Evolutionary conservation across 352 stramenopile species (phyloP).

Genomic region (Phytopythium helicoides): DNA sequence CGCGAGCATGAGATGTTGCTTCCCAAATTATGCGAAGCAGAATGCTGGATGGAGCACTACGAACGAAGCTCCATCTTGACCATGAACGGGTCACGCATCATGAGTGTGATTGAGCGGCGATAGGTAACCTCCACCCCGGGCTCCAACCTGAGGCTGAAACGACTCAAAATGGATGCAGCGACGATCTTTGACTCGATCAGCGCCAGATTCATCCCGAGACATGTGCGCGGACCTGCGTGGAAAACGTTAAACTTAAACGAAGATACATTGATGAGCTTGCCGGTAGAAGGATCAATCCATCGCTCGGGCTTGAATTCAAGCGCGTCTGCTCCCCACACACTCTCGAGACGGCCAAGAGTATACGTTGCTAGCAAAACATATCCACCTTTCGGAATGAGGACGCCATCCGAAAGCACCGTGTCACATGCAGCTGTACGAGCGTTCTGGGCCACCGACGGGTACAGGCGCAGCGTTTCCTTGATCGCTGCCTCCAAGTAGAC

Average conservation of each 20-base stretch:
- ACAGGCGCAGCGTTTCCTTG: conserved; percentile 65
- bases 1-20: too few species aligned
- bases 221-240: conserved; percentile 53
- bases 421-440: conserved; percentile 44
- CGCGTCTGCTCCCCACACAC: conserved; percentile 60
- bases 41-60: too few species aligned
- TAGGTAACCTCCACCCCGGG: conserved; percentile 6
- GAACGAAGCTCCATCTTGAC: too few species aligned
- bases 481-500: conserved; percentile 64
- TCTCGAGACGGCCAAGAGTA: conserved; percentile 42
- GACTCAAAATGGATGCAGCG: conserved; percentile 34
- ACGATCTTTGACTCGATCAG: conserved; percentile 61
- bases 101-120: neutral
- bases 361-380: conserved; percentile 54
- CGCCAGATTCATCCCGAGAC: conserved; percentile 52
- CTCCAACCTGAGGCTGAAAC: conserved; percentile 18
- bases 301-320: conserved; percentile 61
- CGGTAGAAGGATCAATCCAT: conserved; percentile 44
- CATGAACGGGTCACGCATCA: too few species aligned
- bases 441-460: conserved; percentile 56
- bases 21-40: too few species aligned
- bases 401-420: conserved; percentile 55
- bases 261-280: conserved; percentile 34
- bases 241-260: conserved; percentile 70
- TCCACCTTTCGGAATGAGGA: conserved; percentile 43